Evolutionary conservation across 108 stramenopile species (phyloP), one percentile per base, ranked within the genome.

Genomic region (Nitzschia putrida): DNA sequence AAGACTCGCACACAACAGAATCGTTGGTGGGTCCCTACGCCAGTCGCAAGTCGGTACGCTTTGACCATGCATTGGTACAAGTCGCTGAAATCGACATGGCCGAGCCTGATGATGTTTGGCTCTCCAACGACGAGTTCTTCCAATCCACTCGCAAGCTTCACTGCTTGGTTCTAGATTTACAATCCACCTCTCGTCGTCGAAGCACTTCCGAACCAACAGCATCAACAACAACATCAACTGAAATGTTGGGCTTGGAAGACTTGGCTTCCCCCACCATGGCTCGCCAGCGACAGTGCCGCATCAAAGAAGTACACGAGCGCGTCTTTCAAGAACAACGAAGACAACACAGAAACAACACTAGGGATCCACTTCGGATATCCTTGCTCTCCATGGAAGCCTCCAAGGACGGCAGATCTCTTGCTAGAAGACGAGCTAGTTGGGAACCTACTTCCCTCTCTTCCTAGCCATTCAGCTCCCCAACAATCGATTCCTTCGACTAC

Each of bases 181-280:
- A 34, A 34, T 34, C 29, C 29, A 34, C 29, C n/a, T n/a, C n/a
- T n/a, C n/a, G n/a, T n/a, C n/a, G 25, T 41, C 40, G 13, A 21
- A 4, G 47, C 47, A 4, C 18, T 49, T 49, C n/a, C 47, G 18
- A 18, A 22, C 6, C 9, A 3, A 40, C 29, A 24, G 24, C 51
- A 9, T 3, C 50, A 42, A 20, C 9, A 55, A 22, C 39, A 34
- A 55, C n/a, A 25, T 7, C 24, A 13, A 16, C 16, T 11, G 42
- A 56, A 24, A 39, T 68, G 18, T 55, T 43, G 18, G 67, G 67
- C 3, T 11, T 68, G 9, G 67, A 68, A 56, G 67, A 68, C 41
- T 39, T 68, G 26, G 23, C 42, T 2, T 43, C 40, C 3, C 50
- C 50, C 23, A n/a, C 21, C 22, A 40, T 20, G 18, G 40, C 42